Conservation (phyloP, 2,329 filamentous ascomycete genomes). For the Hypoxylon sp. region DNA sequence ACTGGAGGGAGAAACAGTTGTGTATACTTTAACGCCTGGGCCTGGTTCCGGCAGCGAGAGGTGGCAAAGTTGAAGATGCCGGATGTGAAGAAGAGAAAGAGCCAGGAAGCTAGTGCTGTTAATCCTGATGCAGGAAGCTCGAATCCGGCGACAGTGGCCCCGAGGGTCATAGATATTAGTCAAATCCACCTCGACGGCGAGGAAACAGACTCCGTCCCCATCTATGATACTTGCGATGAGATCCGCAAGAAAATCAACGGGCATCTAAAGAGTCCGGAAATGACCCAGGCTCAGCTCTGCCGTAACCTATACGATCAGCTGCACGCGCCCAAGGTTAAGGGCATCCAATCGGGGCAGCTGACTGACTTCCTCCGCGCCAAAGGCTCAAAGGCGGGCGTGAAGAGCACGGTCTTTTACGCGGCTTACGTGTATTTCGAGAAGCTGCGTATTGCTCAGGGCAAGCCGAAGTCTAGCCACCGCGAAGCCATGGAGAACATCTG, state of each 20-base stretch:
- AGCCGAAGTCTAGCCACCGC: conserved; percentile 64
- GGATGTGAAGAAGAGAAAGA: conserved; percentile 37
- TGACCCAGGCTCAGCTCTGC: conserved; percentile 63
- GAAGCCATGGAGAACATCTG: conserved; percentile 60
- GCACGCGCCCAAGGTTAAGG: conserved; percentile 49
- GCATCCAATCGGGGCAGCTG: conserved; percentile 57
- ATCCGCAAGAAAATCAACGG: conserved; percentile 67
- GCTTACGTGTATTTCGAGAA: conserved; percentile 72
- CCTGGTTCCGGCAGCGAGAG: conserved; percentile 42
- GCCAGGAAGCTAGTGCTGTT: conserved; percentile 7
- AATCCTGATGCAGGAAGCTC: not conserved
- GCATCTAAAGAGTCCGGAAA: conserved; percentile 57
- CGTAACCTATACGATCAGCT: conserved; percentile 56
- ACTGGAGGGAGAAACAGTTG: conserved; percentile 18
- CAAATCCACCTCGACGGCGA: conserved; percentile 59
- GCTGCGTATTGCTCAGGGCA: conserved; percentile 62
- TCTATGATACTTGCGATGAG: conserved; percentile 70
- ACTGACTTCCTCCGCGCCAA: conserved; percentile 62
- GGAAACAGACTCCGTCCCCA: conserved; percentile 55
- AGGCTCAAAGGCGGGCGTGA: conserved; percentile 60
- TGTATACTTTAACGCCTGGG: conserved; percentile 29
- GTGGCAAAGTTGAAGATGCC: conserved; percentile 40
- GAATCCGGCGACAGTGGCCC: conserved; percentile 1
- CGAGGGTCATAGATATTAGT: conserved; percentile 52
- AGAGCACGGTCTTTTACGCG: conserved; percentile 62